Evolutionary conservation across 345 rosid genomes (phyloP).

Genomic region (Boechera divaricarpa): DNA sequence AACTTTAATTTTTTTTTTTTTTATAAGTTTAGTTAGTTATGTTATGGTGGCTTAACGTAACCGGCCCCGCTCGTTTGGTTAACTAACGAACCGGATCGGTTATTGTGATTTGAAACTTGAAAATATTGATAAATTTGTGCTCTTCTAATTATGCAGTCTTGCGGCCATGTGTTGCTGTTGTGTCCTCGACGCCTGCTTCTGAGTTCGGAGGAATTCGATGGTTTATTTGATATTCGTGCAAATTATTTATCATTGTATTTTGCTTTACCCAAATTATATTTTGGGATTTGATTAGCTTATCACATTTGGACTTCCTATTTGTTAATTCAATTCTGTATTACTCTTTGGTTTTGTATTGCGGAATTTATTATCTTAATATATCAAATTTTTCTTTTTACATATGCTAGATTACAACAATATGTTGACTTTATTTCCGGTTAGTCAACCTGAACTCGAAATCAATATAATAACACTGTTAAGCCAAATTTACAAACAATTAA

Average conservation of each 20-base stretch:
- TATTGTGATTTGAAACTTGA: neutral
- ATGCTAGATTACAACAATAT: too few species aligned
- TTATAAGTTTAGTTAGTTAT: neutral
- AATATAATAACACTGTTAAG: neutral
- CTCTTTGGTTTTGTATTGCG: neutral
- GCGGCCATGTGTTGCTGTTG: slow-evolving; percentile 50
- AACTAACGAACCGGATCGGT: slow-evolving; percentile 9
- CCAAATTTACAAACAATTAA: neutral
- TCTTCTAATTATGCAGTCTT: slow-evolving; percentile 24
- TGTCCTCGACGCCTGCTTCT: slow-evolving; percentile 44
- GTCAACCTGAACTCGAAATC: neutral
- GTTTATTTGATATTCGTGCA: slow-evolving; percentile 1
- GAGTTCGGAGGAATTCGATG: slow-evolving; percentile 18
- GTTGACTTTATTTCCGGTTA: neutral
- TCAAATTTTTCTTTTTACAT: too few species aligned
- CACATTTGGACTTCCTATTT: neutral
- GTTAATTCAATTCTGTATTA: neutral
- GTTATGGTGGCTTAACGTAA: slow-evolving; percentile 5
- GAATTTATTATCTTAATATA: neutral
- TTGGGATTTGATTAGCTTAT: slow-evolving; percentile 15
- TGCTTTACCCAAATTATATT: neutral
- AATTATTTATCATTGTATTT: neutral
- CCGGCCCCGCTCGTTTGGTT: slow-evolving; percentile 8
- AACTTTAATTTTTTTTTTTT: neutral
- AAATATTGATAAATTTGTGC: neutral